These are phyloP conservation scores for Fraxinus platypoda DNA, from an alignment of 305 asterid species.

Conservation along the genomic window DNA sequence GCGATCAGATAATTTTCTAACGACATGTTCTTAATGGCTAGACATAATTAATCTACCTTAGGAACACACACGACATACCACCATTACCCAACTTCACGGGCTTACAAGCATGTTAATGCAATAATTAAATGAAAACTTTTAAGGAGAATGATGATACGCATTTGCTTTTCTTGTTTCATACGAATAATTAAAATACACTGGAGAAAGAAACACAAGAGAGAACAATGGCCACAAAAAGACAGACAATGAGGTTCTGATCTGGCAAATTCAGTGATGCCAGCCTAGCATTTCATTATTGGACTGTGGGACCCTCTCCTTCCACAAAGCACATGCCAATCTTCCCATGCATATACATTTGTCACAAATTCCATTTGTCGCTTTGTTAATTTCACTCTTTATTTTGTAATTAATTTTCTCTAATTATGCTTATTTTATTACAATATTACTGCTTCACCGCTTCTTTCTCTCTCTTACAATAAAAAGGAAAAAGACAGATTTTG, in stretches of 20 bases:
- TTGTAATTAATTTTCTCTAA: slow-evolving; percentile 31
- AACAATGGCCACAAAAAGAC: slow-evolving; percentile 36
- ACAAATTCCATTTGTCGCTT: slow-evolving; percentile 26
- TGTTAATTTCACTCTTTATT: slow-evolving; percentile 6
- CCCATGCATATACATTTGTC: slow-evolving; percentile 38
- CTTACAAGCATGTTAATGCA: background rate
- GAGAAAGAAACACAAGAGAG: slow-evolving; percentile 35
- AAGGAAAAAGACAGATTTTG: background rate
- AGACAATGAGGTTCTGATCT: slow-evolving; percentile 37
- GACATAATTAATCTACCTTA: background rate
- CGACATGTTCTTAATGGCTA: background rate
- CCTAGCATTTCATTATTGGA: slow-evolving; percentile 58
- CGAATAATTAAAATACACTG: slow-evolving; percentile 29
- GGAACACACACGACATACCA: background rate
- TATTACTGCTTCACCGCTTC: slow-evolving; percentile 19
- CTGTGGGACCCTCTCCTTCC: slow-evolving; percentile 43
- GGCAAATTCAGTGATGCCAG: slow-evolving; percentile 63
- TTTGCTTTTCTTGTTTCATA: slow-evolving; percentile 27
- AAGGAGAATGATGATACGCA: slow-evolving; percentile 37
- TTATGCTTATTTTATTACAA: slow-evolving; percentile 22
- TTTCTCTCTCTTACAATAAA: background rate
- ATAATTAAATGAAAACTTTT: slow-evolving; percentile 26
- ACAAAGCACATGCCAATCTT: slow-evolving; percentile 54
- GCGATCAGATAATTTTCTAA: background rate
- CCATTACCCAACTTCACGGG: background rate